Evolutionary conservation across 306 rosid genomes (phyloP).

Genomic region (Quercus ilex): DNA sequence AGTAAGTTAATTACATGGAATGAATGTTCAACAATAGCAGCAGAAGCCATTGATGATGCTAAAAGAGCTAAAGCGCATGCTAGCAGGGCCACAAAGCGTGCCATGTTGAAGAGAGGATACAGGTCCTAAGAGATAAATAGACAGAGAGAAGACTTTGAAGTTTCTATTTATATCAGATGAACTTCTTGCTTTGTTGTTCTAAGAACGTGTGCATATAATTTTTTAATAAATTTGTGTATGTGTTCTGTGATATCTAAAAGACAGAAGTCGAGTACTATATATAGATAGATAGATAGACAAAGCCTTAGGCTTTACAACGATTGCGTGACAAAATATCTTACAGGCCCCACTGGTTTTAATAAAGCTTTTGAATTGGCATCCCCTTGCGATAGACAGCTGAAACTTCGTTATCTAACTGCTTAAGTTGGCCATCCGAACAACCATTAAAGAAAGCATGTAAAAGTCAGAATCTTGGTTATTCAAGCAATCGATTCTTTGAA

Average conservation of each 20-base stretch:
- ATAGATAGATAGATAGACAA: not conserved
- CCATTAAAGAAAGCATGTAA: not conserved
- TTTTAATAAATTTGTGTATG: not conserved
- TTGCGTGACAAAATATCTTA: not conserved
- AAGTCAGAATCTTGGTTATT: not conserved
- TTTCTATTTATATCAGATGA: not conserved
- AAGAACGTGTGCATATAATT: not conserved
- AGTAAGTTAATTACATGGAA: conserved; percentile 29
- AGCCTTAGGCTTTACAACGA: not conserved
- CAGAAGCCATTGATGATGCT: conserved; percentile 41
- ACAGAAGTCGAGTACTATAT: not conserved
- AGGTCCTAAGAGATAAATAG: not conserved
- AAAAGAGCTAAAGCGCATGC: conserved; percentile 30
- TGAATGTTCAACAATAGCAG: conserved; percentile 43
- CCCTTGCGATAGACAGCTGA: not conserved
- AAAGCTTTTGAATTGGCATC: not conserved
- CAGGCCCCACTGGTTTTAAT: not conserved
- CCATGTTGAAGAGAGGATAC: conserved; percentile 18
- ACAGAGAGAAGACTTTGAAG: not conserved
- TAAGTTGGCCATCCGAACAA: not conserved
- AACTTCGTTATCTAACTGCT: not conserved
- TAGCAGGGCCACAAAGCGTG: conserved; percentile 19
- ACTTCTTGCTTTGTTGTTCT: not conserved
- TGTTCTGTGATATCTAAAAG: not conserved
- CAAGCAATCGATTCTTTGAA: too few relatives aligned